Evolutionary conservation across 352 stramenopile species (phyloP).

Genomic region (Globisporangium echinulatum): DNA sequence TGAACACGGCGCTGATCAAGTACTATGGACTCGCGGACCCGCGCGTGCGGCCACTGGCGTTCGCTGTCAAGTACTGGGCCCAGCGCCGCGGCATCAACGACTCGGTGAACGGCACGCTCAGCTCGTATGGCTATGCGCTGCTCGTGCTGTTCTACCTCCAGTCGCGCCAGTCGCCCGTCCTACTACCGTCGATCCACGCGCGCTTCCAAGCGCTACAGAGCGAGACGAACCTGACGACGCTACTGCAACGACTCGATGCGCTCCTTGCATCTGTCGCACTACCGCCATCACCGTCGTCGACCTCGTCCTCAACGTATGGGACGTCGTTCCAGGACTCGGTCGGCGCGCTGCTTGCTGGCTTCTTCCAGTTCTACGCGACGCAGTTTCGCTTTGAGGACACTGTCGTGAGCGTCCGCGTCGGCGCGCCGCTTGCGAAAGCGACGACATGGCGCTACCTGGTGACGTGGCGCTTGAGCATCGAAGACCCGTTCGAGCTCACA

Average conservation of each 20-base stretch:
- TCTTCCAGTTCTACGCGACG: slow-evolving; percentile 96
- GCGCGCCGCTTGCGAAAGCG: slow-evolving; percentile 48
- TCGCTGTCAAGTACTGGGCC: slow-evolving; percentile 97
- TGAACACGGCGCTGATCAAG: slow-evolving; percentile 80
- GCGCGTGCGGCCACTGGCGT: slow-evolving; percentile 88
- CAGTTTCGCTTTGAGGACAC: slow-evolving; percentile 94
- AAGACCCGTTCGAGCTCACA: slow-evolving; percentile 80
- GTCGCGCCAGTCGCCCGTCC: slow-evolving; percentile 40
- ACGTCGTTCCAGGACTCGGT: slow-evolving; percentile 78
- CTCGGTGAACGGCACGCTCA: slow-evolving; percentile 93
- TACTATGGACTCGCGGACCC: slow-evolving; percentile 65
- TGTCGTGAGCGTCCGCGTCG: slow-evolving; percentile 91
- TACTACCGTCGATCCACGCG: slow-evolving; percentile 39
- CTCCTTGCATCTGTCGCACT: slow-evolving; percentile 15
- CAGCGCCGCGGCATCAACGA: slow-evolving; percentile 97
- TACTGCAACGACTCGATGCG: slow-evolving; percentile 68
- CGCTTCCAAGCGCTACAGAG: slow-evolving; percentile 67
- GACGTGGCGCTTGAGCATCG: slow-evolving; percentile 78
- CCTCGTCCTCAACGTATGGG: slow-evolving; percentile 41
- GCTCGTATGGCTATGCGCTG: slow-evolving; percentile 97
- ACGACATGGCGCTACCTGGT: slow-evolving; percentile 64
- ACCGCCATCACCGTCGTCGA: slow-evolving; percentile 10
- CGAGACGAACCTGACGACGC: slow-evolving; percentile 86
- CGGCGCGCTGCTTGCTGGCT: slow-evolving; percentile 89
- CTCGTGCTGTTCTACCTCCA: slow-evolving; percentile 97